These are phyloP conservation scores for Simplicillium aogashimaense DNA, from an alignment of 2,329 filamentous ascomycete species.

Conservation along the genomic window DNA sequence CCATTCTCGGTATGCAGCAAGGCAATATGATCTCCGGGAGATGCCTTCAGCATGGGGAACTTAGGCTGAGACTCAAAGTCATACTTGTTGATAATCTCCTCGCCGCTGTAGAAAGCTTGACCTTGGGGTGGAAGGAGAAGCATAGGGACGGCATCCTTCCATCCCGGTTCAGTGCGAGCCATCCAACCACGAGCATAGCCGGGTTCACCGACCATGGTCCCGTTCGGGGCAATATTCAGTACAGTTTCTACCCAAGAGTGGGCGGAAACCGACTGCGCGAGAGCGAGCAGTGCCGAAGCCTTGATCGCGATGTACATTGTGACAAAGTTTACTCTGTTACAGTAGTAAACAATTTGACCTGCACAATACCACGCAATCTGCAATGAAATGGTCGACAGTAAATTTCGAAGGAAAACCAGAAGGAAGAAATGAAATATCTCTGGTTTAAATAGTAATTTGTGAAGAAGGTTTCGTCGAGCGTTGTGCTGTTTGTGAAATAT, in stretches of 20 bases:
- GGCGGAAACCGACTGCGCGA: slow-evolving; percentile 26
- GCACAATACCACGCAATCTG: too few relatives aligned
- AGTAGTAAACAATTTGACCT: too few relatives aligned
- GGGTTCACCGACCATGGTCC: slow-evolving; percentile 57
- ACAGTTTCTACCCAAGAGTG: slow-evolving; percentile 83
- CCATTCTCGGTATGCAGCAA: slow-evolving; percentile 67
- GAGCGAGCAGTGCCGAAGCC: slow-evolving; percentile 17
- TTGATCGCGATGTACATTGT: slow-evolving; percentile 10
- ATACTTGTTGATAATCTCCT: slow-evolving; percentile 39
- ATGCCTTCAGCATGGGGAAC: slow-evolving; percentile 52
- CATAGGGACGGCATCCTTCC: slow-evolving; percentile 47
- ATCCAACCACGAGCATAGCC: slow-evolving; percentile 71
- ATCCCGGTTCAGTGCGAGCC: slow-evolving; percentile 43
- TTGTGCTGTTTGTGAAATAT: too few relatives aligned
- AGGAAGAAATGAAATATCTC: too few relatives aligned
- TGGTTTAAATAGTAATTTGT: too few relatives aligned
- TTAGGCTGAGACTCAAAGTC: slow-evolving; percentile 26
- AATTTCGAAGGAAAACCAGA: too few relatives aligned
- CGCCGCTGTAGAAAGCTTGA: slow-evolving; percentile 54
- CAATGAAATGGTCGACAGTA: too few relatives aligned
- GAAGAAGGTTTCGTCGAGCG: too few relatives aligned
- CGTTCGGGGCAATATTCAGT: slow-evolving; percentile 60
- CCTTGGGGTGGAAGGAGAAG: slow-evolving; percentile 52
- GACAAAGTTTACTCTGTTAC: background rate
- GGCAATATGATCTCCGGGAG: slow-evolving; percentile 53